Evolutionary conservation across 768 basidiomycete genomes (phyloP).

Genomic region (Agaricus blazei): DNA sequence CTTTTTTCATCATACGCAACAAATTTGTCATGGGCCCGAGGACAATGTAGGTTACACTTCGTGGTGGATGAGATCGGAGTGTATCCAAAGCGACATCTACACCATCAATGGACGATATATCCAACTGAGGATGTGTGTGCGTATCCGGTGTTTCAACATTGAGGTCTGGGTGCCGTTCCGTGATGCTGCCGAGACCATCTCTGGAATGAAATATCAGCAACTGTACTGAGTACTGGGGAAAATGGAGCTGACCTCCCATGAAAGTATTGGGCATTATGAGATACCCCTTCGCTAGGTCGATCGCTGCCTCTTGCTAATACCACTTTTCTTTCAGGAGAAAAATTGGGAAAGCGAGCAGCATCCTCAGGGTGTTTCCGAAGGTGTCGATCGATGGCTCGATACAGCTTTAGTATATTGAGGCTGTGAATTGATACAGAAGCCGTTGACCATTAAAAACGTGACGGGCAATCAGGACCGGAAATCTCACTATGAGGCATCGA

Average conservation of each 20-base stretch:
- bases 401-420: constrained; percentile 70
- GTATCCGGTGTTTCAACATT: constrained; percentile 23
- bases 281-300: constrained; percentile 64
- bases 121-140: constrained; percentile 38
- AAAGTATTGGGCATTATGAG: constrained; percentile 79
- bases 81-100: constrained; percentile 52
- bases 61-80: constrained; percentile 41
- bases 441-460: neutral
- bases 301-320: constrained; percentile 60
- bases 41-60: constrained; percentile 64
- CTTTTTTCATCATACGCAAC: constrained; percentile 53
- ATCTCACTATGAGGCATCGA: constrained; percentile 55
- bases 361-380: constrained; percentile 51
- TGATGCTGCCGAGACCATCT: constrained; percentile 65
- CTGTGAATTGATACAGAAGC: constrained; percentile 29
- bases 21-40: constrained; percentile 81
- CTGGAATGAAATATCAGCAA: constrained; percentile 26
- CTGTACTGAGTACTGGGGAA: neutral
- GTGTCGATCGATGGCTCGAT: constrained; percentile 60
- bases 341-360: constrained; percentile 55
- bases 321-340: constrained; percentile 44
- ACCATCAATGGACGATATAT: constrained; percentile 39
- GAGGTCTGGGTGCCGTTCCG: constrained; percentile 62
- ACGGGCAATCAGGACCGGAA: neutral
- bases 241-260: constrained; percentile 55